Base-by-base conservation (phyloP, 495 filamentous ascomycete genomes). In the Schizothecium vesticola region DNA sequence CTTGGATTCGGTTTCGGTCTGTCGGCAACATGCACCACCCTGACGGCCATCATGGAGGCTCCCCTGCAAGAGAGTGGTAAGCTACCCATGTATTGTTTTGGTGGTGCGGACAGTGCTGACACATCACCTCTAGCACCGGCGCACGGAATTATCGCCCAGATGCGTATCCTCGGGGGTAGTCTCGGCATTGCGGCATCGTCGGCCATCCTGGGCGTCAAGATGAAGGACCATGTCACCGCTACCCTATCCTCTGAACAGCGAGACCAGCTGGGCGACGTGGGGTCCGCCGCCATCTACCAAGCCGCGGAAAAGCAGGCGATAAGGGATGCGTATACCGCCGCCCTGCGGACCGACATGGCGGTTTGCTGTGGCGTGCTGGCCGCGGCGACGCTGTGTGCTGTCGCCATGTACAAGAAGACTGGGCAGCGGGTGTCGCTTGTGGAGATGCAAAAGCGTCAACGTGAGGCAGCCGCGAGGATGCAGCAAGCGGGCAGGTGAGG, bases 111-210 rank as follows among this genome's bases (percentile, higher is more conserved):
- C 10, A 56, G n/a, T 29, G 8, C 57, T 60, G 24, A 60, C n/a
- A 57, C 29, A 3, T 13, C 22, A 1, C 36, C 23, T 55, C 7
- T 31, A 84, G 82, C 83, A 22, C 72, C 83, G 7, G 84, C 83
- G 0, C 84, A 86, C 69, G 85, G 83, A 9, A 78, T 86, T 31
- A 66, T 86, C 31, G 80, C 84, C 0, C 82, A 86, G 58, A 78
- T 79, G n/a, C 79, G 83, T 22, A 78, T 86, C 13, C 74, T 86
- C 6, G 85, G 85, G 4, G 85, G 85, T 12, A 83, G 81, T 59
- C 77, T 87, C 28, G 85, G 85, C 13, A 83, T 87, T 60, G 82
- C 84, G 1, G 79, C 78, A 1, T 83, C 81, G 9, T 81, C 83
- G 3, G 79, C 78, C 28, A 82, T 84, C n/a, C 65, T 83, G 9